phyloP scores from a whole-genome alignment of 306 rosid genomes.

The Canavalia ensiformis region DNA sequence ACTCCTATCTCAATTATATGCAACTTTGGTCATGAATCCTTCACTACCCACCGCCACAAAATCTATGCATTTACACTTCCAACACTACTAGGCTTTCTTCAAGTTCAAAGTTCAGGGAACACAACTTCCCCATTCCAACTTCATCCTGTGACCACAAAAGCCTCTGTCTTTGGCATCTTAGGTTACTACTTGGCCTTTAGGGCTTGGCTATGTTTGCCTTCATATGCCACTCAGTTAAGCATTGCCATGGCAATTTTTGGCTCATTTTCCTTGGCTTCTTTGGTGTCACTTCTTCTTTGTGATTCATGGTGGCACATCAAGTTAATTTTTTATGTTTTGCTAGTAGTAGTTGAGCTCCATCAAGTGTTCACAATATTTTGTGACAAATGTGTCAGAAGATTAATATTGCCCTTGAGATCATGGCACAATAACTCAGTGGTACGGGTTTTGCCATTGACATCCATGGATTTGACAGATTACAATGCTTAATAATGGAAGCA shows the following conservation, averaged over 20 bases:
- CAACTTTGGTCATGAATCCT: conserved; percentile 22
- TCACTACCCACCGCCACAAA: not conserved
- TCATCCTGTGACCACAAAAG: conserved; percentile 22
- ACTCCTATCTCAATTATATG: not conserved
- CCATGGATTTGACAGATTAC: not conserved
- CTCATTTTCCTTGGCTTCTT: conserved; percentile 26
- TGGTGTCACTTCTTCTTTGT: conserved; percentile 18
- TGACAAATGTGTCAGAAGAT: not conserved
- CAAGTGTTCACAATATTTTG: not conserved
- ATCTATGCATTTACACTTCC: conserved; percentile 25
- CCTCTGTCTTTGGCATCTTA: not conserved
- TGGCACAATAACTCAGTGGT: not conserved
- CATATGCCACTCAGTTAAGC: conserved; percentile 29
- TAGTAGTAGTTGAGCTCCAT: conserved; percentile 23
- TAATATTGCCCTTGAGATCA: not conserved
- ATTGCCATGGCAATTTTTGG: not conserved
- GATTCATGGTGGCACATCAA: conserved; percentile 9
- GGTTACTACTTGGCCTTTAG: conserved; percentile 20
- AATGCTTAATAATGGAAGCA: not conserved
- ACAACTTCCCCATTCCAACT: conserved; percentile 27
- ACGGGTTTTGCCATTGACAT: not conserved
- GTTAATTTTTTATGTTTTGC: not conserved
- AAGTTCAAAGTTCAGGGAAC: conserved; percentile 26
- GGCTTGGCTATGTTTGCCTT: conserved; percentile 2
- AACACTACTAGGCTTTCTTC: conserved; percentile 13